Evolutionary conservation across 2,329 filamentous ascomycete genomes (phyloP), one percentile per base, ranked within the genome.

Genomic region (Microcyclospora tardicrescens): DNA sequence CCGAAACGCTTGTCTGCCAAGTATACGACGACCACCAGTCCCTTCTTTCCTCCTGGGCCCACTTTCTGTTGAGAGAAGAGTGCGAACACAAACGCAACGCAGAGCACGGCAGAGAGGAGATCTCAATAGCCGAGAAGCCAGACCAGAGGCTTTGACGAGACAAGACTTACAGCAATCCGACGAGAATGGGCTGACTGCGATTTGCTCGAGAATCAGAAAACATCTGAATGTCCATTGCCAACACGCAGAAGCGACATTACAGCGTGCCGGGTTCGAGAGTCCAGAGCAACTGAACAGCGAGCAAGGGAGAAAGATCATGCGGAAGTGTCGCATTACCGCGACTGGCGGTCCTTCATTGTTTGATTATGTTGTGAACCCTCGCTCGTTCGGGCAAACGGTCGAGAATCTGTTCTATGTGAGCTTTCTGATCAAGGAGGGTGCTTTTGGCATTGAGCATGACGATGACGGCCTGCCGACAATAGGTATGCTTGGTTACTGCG

Each of bases 361-460:
- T 58, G 77, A 81, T 37, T 96, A 95, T 50, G 84, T 86, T 31
- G 73, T 96, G 46, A 94, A 98, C 51, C 91, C 91, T 0, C 67
- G 67, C 30, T 93, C 85, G 1, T 98, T 96, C 53, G 84, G 84
- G 0, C 91, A 98, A 61, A 94, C 86, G 0, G 79, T 98, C 6
- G 91, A 98, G 58, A 98, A 98, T 52, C 69, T 98, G 52, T 98
- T 98, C 61, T 96, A 96, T 58, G 75, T 94, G 50, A 93, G 84
- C 57, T 98, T 98, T 55, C 65, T 98, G 43, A 85, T 96, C 43
- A 77, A 84, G 41, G 91, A 98, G 61, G 86, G 86, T 10, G 76
- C 73, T 43, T 74, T 86, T 5, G 76, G 75, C 28, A 70, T 98
- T n/a, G 68, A 74, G 2, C 72, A 77, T 40, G 87, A 95, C 53